These are phyloP conservation scores for Leonotis leonurus DNA, from an alignment of 257 asterid genomes.

Conservation along the genomic window DNA sequence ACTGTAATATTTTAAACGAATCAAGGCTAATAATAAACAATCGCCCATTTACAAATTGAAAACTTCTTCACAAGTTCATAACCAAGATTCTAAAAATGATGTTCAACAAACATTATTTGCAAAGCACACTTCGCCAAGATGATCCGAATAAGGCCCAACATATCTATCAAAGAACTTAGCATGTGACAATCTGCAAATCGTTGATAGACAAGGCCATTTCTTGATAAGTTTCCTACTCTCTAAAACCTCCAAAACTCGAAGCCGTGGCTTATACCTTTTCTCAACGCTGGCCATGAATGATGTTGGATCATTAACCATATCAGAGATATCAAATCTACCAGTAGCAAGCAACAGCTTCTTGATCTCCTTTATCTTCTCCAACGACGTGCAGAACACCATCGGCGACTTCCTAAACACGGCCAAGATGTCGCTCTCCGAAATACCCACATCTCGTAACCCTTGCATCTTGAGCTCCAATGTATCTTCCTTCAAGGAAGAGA, in stretches of 20 bases:
- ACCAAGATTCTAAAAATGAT: too few relatives aligned
- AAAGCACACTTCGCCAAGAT: background rate
- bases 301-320: background rate
- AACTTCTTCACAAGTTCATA: too few relatives aligned
- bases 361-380: background rate
- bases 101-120: too few relatives aligned
- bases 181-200: background rate
- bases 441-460: background rate
- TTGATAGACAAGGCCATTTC: constrained; percentile 19
- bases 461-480: background rate
- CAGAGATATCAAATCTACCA: background rate
- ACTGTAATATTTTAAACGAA: too few relatives aligned
- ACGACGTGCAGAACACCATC: background rate
- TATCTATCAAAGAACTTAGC: constrained; percentile 7
- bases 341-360: background rate
- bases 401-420: background rate
- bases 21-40: too few relatives aligned
- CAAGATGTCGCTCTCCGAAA: background rate
- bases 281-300: constrained; percentile 21
- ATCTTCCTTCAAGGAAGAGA: background rate
- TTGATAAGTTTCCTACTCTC: constrained; percentile 15
- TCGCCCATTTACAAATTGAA: too few relatives aligned
- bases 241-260: constrained; percentile 21
- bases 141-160: constrained; percentile 20
- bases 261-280: constrained; percentile 27